phyloP scores from a whole-genome alignment of 2,329 filamentous ascomycete species.

The Fusarium nematophilum region DNA sequence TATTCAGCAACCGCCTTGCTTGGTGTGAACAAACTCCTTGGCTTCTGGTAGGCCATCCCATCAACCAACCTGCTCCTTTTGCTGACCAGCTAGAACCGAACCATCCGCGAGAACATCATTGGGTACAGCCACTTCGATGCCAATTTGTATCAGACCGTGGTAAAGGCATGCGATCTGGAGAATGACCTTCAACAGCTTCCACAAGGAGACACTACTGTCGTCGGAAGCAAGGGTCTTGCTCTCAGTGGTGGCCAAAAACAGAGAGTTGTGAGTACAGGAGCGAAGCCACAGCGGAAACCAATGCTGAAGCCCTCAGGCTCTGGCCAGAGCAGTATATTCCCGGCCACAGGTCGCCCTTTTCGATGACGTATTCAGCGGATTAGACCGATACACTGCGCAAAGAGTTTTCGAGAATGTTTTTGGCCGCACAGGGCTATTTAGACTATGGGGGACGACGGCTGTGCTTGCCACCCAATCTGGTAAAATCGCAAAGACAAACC shows the following conservation, averaged over 20 bases:
- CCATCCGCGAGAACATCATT: conserved; percentile 50
- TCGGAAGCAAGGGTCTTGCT: conserved; percentile 59
- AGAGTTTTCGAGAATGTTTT: conserved; percentile 48
- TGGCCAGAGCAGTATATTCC: conserved; percentile 54
- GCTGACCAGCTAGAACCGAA: conserved; percentile 43
- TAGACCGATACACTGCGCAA: conserved; percentile 50
- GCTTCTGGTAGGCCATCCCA: conserved; percentile 40
- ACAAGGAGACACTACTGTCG: conserved; percentile 51
- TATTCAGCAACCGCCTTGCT: conserved; percentile 31
- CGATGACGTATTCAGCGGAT: conserved; percentile 53
- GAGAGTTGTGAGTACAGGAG: conserved; percentile 47
- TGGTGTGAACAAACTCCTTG: conserved; percentile 52
- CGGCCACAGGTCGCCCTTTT: conserved; percentile 47
- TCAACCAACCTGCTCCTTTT: not conserved
- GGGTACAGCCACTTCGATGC: conserved; percentile 44
- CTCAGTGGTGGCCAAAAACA: conserved; percentile 61
- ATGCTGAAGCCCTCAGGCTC: conserved; percentile 41
- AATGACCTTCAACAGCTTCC: conserved; percentile 48
- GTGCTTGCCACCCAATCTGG: conserved; percentile 52
- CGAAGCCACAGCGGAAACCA: not conserved
- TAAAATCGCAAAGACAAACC: not conserved
- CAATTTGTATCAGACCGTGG: conserved; percentile 39
- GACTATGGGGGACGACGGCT: conserved; percentile 47
- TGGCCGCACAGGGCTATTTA: conserved; percentile 40
- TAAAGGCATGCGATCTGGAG: conserved; percentile 48